Evolutionary conservation across 805 yeast species (phyloP), one percentile per base, ranked within the genome.

Genomic region (Starmera dryadoides): DNA sequence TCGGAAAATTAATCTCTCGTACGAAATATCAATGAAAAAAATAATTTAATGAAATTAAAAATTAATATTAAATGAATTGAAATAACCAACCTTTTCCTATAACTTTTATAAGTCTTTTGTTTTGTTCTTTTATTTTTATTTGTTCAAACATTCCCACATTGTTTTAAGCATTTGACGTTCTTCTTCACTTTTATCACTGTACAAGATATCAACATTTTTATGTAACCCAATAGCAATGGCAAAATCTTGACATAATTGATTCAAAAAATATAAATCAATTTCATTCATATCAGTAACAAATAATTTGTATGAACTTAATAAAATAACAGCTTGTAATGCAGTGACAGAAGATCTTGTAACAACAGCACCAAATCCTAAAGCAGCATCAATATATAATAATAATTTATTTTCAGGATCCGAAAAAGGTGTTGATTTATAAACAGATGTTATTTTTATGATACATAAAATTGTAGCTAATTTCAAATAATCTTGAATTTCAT

Each of bases 141-240:
- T 30, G 37, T 37, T 38, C 33, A 34, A 19, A 18, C 38, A 35
- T 29, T 26, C 39, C 40, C 48, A 46, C 26, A 48, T 46, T 18
- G 37, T 42, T 26, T 45, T 47, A n/a, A 48, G 30, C 36, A 46
- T 41, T 35, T 41, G 38, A 19, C 39, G 39, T 36, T 46, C 50
- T 30, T 48, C 45, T n/a, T 33, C 37, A 17, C 41, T 19, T 36
- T 43, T 42, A 37, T 42, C 47, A 29, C 43, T 45, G 30, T 48
- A 48, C 26, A 48, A 42, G 33, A 48, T 45, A 33, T 48, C 50
- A 14, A 46, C 45, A 40, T 48, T 44, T 39, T 48, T 46, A 33
- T 48, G 50, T 23, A 48, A 35, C 2, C 52, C 52, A 12, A 48
- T 35, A 1, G 52, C 47, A 26, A 44, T 46, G 20, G 49, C 48